These are phyloP conservation scores for Triticum aestivum DNA, from an alignment of 176 grass and related monocot genomes.

Conservation along the genomic window IWGSC_CS_RefSeq_v2.1 NC_057813.1:714039085-714039584, in stretches of 20 bases:
- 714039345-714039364: constrained; percentile 35
- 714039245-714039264: constrained; percentile 9
- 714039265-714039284: neutral
- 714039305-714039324: constrained; percentile 32
- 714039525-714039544: neutral
- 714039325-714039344: constrained; percentile 43
- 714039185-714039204: neutral
- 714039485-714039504: constrained; percentile 62
- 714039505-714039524: constrained; percentile 46
- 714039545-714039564: neutral
- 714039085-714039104: neutral
- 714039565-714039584: neutral
- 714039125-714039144: neutral
- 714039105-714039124: neutral
- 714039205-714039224: neutral
- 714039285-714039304: neutral
- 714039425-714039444: constrained; percentile 35
- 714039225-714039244: neutral
- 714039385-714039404: constrained; percentile 49
- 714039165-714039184: neutral
- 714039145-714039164: neutral
- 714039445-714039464: constrained; percentile 41
- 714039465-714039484: constrained; percentile 42
- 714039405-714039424: constrained; percentile 49
- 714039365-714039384: constrained; percentile 48